Conservation (phyloP, 768 basidiomycete genomes). For the Lactarius sp. region DNA sequence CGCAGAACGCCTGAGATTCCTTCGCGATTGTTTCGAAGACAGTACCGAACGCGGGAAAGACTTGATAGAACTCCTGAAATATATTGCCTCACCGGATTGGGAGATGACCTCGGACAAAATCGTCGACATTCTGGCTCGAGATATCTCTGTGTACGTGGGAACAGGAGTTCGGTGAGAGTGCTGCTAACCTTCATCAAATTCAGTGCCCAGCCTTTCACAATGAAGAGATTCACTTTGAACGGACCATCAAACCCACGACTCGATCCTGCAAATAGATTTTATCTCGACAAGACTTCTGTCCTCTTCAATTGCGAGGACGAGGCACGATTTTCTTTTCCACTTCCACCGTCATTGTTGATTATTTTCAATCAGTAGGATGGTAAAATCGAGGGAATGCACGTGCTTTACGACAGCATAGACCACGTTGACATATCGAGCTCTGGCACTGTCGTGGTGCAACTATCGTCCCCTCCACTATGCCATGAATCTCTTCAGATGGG, state of each 20-base stretch:
- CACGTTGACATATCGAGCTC: conserved; percentile 13
- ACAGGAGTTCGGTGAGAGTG: background rate
- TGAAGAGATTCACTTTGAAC: conserved; percentile 12
- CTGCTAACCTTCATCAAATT: too few species aligned
- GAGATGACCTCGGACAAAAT: conserved; percentile 23
- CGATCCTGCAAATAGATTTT: conserved; percentile 18
- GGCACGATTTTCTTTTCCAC: conserved; percentile 6
- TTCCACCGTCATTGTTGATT: background rate
- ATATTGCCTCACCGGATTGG: conserved; percentile 21
- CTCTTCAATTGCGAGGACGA: conserved; percentile 23
- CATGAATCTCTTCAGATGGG: conserved; percentile 11
- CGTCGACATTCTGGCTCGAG: conserved; percentile 24
- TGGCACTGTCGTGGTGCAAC: conserved; percentile 3
- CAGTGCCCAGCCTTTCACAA: conserved; percentile 23
- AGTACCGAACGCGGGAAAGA: conserved; percentile 10
- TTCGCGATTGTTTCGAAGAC: conserved; percentile 20
- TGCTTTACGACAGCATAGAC: conserved; percentile 10
- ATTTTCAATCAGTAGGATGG: conserved; percentile 10
- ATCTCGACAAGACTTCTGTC: conserved; percentile 20
- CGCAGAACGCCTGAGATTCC: conserved; percentile 16
- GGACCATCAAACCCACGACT: background rate
- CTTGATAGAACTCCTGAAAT: conserved; percentile 21
- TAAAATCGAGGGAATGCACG: conserved; percentile 20
- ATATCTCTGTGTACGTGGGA: conserved; percentile 22
- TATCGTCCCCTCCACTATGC: conserved; percentile 10